Conservation (phyloP, 768 basidiomycete species). For the Lactarius hatsudake region DNA sequence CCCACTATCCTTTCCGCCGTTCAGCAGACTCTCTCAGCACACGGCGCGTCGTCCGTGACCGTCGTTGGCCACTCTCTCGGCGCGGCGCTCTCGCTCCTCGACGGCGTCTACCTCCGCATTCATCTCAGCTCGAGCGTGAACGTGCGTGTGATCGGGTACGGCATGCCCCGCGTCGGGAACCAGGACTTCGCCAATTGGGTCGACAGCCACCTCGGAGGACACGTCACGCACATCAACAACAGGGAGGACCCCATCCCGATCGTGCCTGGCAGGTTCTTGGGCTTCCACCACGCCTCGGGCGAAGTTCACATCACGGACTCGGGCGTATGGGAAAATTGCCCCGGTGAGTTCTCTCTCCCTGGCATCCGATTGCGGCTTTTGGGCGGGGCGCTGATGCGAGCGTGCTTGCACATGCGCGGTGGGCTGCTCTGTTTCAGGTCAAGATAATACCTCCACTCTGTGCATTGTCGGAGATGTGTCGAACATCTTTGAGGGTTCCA, state of each 20-base stretch:
- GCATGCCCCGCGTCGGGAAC: slow-evolving; percentile 32
- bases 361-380: no score
- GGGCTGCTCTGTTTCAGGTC: slow-evolving; percentile 37
- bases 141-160: slow-evolving; percentile 28
- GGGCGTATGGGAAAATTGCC: slow-evolving; percentile 42
- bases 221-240: slow-evolving; percentile 60
- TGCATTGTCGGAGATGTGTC: slow-evolving; percentile 55
- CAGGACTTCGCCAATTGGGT: slow-evolving; percentile 18
- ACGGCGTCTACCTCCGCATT: slow-evolving; percentile 29
- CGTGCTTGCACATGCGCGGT: no score
- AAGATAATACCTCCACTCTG: slow-evolving; percentile 53
- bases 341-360: neutral
- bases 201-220: slow-evolving; percentile 44
- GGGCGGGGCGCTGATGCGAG: neutral
- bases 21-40: neutral
- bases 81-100: slow-evolving; percentile 31
- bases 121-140: slow-evolving; percentile 25
- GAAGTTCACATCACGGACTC: slow-evolving; percentile 42
- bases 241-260: slow-evolving; percentile 42
- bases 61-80: slow-evolving; percentile 26
- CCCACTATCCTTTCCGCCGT: neutral
- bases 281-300: slow-evolving; percentile 45
- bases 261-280: slow-evolving; percentile 38
- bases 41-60: slow-evolving; percentile 11
- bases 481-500: slow-evolving; percentile 44